Base-by-base conservation (phyloP, 441 rosid species). In the Adansonia madagascariensis region DNA sequence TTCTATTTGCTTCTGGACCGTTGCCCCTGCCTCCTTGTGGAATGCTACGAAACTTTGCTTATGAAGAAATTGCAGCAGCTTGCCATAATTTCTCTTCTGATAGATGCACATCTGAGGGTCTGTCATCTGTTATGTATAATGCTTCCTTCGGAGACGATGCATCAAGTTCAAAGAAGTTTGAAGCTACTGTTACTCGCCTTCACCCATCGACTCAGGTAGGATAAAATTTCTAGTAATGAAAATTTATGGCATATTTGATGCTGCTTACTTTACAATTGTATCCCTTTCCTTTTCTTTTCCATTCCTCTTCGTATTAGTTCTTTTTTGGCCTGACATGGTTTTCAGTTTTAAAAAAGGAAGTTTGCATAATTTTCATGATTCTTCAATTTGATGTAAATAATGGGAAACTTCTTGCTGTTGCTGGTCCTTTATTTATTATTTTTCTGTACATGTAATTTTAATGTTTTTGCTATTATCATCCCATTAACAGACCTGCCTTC, bases 91-190 rank as follows among this genome's bases (percentile, higher is more conserved):
- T 91, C 84, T 82, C 89, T 49, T 82, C 91, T 7, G 99, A 91
- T 31, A 84, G 90, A 65, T 96, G 90, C 15, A 83, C 88, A 63
- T 91, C 97, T 3, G 97, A 90, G 84, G 91, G 98, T 80, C 92
- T 96, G 49, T 94, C 99, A 5, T 92, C 95, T 9, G 78, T 90
- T 15, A 88, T 91, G 84, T 96, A 90, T 73, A 85, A 85, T 81
- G 99, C 98, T 75, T 91, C 98, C 4, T 96, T 94, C 75, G 94
- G 95, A 70, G 97, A 94, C 59, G 96, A 94, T 71, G 78, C 80
- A 62, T 86, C 90, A n/a, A 83, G 89, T 71, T 85, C 88, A 17
- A 96, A 89, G 81, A 92, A 86, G 87, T 90, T 91, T 71, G 99
- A 94, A 27, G 98, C 98, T 50, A 94, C 88, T 74, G 94, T 96